Conservation (phyloP, 495 filamentous ascomycete species). For the Aspergillus nidulans region DNA sequence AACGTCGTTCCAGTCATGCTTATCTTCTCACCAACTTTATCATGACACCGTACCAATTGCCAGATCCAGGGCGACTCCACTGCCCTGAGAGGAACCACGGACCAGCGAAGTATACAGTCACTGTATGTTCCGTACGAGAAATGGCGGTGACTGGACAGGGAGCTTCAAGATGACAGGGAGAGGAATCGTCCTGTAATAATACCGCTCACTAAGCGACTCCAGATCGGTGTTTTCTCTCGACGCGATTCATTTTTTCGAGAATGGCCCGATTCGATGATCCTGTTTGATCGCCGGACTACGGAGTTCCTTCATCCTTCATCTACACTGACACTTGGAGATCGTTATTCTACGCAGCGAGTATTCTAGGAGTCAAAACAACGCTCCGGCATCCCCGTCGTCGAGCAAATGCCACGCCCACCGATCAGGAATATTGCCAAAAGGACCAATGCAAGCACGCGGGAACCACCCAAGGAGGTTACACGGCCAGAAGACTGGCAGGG, state of each 20-base stretch:
- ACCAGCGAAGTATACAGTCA: background rate
- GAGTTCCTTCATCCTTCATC: background rate
- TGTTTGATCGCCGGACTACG: background rate
- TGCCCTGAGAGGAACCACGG: background rate
- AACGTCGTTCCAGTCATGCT: background rate
- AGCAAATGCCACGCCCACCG: background rate
- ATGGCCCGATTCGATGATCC: background rate
- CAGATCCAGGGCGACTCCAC: no score
- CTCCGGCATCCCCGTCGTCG: background rate
- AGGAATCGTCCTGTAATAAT: slow-evolving; percentile 5
- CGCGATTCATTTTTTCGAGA: background rate
- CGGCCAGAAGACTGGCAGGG: slow-evolving; percentile 21
- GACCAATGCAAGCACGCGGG: slow-evolving; percentile 24
- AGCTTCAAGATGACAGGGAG: background rate
- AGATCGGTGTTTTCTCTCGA: background rate
- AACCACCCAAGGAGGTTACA: slow-evolving; percentile 27
- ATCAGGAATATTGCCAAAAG: background rate
- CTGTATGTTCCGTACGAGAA: no score
- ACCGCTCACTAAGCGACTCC: background rate
- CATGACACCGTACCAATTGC: no score
- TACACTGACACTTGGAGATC: background rate
- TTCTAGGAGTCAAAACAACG: background rate
- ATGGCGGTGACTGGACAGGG: slow-evolving; percentile 16
- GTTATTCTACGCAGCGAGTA: background rate
- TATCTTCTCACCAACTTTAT: no score